These are phyloP conservation scores for Bathelium albidoporum DNA, from an alignment of 495 filamentous ascomycete genomes.

Conservation along the genomic window DNA sequence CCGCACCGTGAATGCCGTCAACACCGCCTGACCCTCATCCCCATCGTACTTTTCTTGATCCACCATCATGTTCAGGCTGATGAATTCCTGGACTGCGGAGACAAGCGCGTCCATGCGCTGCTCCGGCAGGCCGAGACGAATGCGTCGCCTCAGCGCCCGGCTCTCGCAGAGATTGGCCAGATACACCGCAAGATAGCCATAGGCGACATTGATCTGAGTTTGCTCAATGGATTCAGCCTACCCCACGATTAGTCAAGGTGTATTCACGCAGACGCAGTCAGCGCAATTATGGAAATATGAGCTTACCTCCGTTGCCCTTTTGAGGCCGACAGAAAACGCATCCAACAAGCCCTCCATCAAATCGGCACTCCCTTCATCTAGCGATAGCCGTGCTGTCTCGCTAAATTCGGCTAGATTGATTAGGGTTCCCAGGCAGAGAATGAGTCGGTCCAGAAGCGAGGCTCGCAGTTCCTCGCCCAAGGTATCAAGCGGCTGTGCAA, in stretches of 20 bases:
- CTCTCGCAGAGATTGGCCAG: constrained; percentile 69
- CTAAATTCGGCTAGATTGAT: constrained; percentile 84
- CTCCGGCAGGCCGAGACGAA: constrained; percentile 45
- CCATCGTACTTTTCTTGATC: constrained; percentile 42
- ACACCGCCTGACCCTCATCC: constrained; percentile 38
- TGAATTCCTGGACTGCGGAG: constrained; percentile 78
- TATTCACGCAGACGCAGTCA: background rate
- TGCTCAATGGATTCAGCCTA: constrained; percentile 38
- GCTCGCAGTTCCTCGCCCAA: constrained; percentile 36
- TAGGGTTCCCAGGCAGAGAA: constrained; percentile 71
- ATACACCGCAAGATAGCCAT: constrained; percentile 82
- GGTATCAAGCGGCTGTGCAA: constrained; percentile 32
- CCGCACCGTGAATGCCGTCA: constrained; percentile 46
- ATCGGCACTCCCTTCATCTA: background rate
- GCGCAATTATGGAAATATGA: background rate
- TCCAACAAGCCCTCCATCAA: background rate
- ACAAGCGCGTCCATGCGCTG: constrained; percentile 53
- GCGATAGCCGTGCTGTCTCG: constrained; percentile 31
- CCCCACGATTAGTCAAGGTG: background rate
- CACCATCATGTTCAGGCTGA: constrained; percentile 63
- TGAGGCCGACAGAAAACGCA: background rate
- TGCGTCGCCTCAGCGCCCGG: constrained; percentile 37
- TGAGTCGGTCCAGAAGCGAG: constrained; percentile 54
- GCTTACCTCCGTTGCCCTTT: background rate
- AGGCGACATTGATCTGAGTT: constrained; percentile 74